Evolutionary conservation across 768 basidiomycete species (phyloP), one percentile per base, ranked within the genome.

Genomic region (Podaxis sp.): DNA sequence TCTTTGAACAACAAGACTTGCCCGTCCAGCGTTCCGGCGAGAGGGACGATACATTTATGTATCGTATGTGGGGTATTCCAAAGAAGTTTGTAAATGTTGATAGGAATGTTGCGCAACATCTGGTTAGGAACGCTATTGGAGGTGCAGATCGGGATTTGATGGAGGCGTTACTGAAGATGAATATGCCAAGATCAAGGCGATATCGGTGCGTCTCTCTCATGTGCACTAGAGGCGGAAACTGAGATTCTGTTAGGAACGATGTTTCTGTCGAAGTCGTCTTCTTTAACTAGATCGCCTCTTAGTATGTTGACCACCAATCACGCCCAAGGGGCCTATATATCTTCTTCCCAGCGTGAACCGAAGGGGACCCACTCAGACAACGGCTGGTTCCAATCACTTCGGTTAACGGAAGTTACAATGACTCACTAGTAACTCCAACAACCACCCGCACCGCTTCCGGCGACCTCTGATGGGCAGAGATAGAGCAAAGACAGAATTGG

Each of bases 61-160:
- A 82, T 68, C 63, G 65, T 22, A 68, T 72, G 46, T 79, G 80
- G 79, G 59, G 72, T 33, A 65, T 70, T 22, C 65, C 74, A 55
- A 82, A 82, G 70, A 70, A 66, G 38, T 82, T 82, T 57, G 69
- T 79, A 52, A 72, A 74, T 64, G 68, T 71, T 55, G 78, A 80
- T 66, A 66, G 61, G 5, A 85, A 83, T 63, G 78, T 77, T 24
- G 77, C 79, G 0, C 79, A 77, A 5, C 84, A 87, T 71, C 65
- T 88, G 33, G 72, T 80, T 37, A 72, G 83, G 56, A 87, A 86
- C 64, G 82, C 82, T 1, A 72, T 87, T 0, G 84, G 84, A 6
- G 85, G 85, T 1, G 80, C 79, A 4, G 75, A 83, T 68, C 53
- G 66, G 22, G 77, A 82, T 65, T 69, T 82, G 46, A 73, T 72